These are phyloP conservation scores for Daldinia sp. DNA, from an alignment of 2,329 filamentous ascomycete genomes.

Conservation along the genomic window DNA sequence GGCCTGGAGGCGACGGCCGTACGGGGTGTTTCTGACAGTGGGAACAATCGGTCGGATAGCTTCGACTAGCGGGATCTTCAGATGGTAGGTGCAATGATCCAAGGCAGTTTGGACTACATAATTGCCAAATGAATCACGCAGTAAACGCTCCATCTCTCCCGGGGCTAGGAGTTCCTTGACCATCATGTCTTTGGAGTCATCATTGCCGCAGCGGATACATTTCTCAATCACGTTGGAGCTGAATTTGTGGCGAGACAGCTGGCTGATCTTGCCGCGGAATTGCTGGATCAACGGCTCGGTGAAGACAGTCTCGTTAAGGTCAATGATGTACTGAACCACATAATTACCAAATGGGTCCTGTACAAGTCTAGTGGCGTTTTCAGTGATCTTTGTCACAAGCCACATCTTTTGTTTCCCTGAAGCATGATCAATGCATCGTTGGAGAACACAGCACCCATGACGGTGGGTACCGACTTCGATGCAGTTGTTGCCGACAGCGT, in stretches of 20 bases:
- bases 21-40: slow-evolving; percentile 86
- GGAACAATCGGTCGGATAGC: slow-evolving; percentile 85
- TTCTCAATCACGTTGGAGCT: slow-evolving; percentile 99
- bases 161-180: slow-evolving; percentile 81
- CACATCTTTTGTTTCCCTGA: slow-evolving; percentile 87
- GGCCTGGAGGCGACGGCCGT: slow-evolving; percentile 90
- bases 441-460: slow-evolving; percentile 96
- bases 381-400: slow-evolving; percentile 86
- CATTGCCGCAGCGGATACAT: slow-evolving; percentile 83
- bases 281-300: slow-evolving; percentile 86
- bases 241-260: slow-evolving; percentile 93
- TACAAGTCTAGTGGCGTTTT: slow-evolving; percentile 86
- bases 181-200: slow-evolving; percentile 78
- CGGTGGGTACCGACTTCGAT: slow-evolving; percentile 94
- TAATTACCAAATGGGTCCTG: slow-evolving; percentile 99
- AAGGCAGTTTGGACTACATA: slow-evolving; percentile 98
- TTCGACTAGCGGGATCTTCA: slow-evolving; percentile 81
- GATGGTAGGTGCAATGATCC: slow-evolving; percentile 79
- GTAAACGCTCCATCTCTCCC: slow-evolving; percentile 83
- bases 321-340: slow-evolving; percentile 97
- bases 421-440: slow-evolving; percentile 97
- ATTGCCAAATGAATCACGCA: slow-evolving; percentile 94
- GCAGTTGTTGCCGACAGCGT: slow-evolving; percentile 87
- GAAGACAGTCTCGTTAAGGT: slow-evolving; percentile 86
- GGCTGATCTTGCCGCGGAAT: slow-evolving; percentile 77